Evolutionary conservation across 257 asterid species (phyloP), one percentile per base, ranked within the genome.

Genomic region (Hygrophila difformis): DNA sequence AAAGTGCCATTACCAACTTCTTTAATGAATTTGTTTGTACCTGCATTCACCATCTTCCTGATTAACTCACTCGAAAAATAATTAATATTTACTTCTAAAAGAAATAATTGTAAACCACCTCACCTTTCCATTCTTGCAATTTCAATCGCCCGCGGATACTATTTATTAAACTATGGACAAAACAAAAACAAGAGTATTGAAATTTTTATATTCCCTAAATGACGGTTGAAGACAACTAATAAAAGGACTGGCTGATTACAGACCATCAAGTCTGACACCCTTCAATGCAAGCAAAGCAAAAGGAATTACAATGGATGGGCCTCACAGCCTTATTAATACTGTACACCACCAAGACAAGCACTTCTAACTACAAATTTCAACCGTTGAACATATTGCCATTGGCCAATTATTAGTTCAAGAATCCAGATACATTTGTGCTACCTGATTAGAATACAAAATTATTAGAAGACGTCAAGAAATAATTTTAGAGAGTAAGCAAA

Each of bases 1-100:
- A 89, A 89, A 13, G 98, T 82, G 62, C 96, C 98, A 68, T 68
- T 85, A 55, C 98, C 98, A 53, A 89, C 96, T 71, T 89, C 98
- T 66, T 70, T 80, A 56, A 86, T 82, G 65, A 89, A 64, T 55
- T 70, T n/a, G n/a, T n/a, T n/a, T 81, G 67, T 89, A 89, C 79
- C 97, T 87, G 75, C 65, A 69, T 18, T 14, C 60, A 18, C 18
- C 39, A 49, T 37, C 12, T 42, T 20, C 18, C 29, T 19, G n/a
- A 42, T 17, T 58, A 18, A 56, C 34, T 47, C 29, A 53, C 48
- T 47, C 12, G 9, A 13, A 26, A 12, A 15, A 28, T 8, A 45
- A n/a, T n/a, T n/a, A 55, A 48, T 34, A 2, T n/a, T 11, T 1
- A 10, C 6, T 33, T 12, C 19, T 3, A n/a, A 29, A 11, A 45